Evolutionary conservation across 352 stramenopile genomes (phyloP).

Genomic region (Aphanomyces stellatus): DNA sequence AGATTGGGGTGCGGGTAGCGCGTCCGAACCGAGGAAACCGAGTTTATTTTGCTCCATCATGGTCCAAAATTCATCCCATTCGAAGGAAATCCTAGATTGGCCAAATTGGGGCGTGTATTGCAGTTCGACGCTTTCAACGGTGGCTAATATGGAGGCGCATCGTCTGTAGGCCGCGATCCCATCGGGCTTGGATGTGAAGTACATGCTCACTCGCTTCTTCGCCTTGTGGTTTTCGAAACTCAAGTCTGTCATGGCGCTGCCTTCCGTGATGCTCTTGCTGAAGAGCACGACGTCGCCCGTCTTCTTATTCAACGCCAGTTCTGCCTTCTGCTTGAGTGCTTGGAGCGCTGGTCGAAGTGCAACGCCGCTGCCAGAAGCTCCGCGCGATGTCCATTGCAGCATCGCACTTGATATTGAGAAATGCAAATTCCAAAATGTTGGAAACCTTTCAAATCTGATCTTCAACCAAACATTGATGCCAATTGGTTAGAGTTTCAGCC

Average conservation of each 20-base stretch:
- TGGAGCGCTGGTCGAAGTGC: slow-evolving; percentile 13
- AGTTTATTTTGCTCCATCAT: slow-evolving; percentile 8
- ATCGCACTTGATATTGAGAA: too few relatives aligned
- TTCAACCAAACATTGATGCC: too few relatives aligned
- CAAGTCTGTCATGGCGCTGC: slow-evolving; percentile 6
- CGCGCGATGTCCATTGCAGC: too few relatives aligned
- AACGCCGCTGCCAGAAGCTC: too few relatives aligned
- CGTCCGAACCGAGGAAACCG: not conserved
- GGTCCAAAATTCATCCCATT: slow-evolving; percentile 15
- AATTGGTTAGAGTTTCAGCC: too few relatives aligned
- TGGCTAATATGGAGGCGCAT: not conserved
- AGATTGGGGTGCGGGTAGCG: not conserved
- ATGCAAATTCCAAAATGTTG: too few relatives aligned
- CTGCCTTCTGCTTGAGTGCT: slow-evolving; percentile 10
- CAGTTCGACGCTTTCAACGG: slow-evolving; percentile 9
- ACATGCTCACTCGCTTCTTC: slow-evolving; percentile 16
- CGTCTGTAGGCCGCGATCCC: slow-evolving; percentile 8
- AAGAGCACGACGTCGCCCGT: slow-evolving; percentile 17
- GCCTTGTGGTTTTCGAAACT: slow-evolving; percentile 18
- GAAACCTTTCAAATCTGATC: too few relatives aligned
- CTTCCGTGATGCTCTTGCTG: slow-evolving; percentile 1
- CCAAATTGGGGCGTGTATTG: slow-evolving; percentile 20
- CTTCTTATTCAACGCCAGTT: slow-evolving; percentile 2
- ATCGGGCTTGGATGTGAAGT: slow-evolving; percentile 21
- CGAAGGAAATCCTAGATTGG: slow-evolving; percentile 18